Evolutionary conservation across 2,329 filamentous ascomycete genomes (phyloP), one percentile per base, ranked within the genome.

Genomic region (Lecanicillium sp.): DNA sequence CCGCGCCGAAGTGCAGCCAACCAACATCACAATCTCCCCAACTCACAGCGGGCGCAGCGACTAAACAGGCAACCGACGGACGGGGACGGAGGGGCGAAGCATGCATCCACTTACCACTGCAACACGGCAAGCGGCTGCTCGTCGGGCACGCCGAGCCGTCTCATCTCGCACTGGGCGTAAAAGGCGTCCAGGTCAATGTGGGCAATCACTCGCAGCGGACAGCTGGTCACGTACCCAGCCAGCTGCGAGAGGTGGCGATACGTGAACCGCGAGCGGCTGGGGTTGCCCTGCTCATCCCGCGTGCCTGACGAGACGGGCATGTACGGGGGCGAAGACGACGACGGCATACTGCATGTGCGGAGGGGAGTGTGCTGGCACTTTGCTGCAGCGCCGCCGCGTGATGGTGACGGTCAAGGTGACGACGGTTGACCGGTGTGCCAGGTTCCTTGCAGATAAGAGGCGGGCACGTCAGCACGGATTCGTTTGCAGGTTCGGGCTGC

Each of bases 101-200:
- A 25, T 6, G 22, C 6, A 25, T 11, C 11, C 22, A 49, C 61
- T 46, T 64, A 81, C 85, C 86, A 97, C 69, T 97, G 90, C 56
- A 94, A 89, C 15, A 98, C 92, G 1, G 88, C 92, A 17, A 98
- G 74, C 9, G 92, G 92, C 47, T 80, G 75, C 41, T 87, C 77
- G 44, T 86, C 80, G 12, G 82, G 68, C 10, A 85, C 67, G 11
- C 80, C 81, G 32, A 97, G 71, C 7, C 92, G 79, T 9, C 95
- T 80, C 74, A 89, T 94, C 64, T 98, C 92, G 57, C 88, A 96
- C 67, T 98, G 92, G 4, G 85, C 84, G 59, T 98, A 98, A 63
- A 98, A 98, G 29, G 90, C 90, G 74, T 98, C 92, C 43, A 98
- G 79, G 54, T 98, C 92, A 46, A 97, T 79, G 59, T 96, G 89